A percentile compares a stretch with the other conserved stretches of the same genome.
Conservation (phyloP, 345 rosid genomes). For the Sonneratia alba region DNA sequence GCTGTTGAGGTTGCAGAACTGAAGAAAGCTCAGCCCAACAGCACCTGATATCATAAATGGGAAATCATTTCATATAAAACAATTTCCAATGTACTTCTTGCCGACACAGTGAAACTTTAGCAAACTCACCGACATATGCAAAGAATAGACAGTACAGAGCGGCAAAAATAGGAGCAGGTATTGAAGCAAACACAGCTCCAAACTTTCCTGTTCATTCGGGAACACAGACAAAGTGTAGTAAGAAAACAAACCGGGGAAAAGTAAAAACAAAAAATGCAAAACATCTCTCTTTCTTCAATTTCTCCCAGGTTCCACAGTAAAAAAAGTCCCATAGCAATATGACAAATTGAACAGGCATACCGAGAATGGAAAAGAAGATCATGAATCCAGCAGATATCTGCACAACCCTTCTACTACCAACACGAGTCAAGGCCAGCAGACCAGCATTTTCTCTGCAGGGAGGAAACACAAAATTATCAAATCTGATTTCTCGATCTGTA, state of each 20-base stretch:
- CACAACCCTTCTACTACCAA: slow-evolving; percentile 94
- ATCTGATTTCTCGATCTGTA: background rate
- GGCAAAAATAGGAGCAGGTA: slow-evolving; percentile 76
- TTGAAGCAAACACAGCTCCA: slow-evolving; percentile 92
- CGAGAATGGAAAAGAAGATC: slow-evolving; percentile 94
- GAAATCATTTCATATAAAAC: background rate
- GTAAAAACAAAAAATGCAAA: background rate
- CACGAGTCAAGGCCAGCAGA: slow-evolving; percentile 76
- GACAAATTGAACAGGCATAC: slow-evolving; percentile 18
- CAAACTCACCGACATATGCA: slow-evolving; percentile 78
- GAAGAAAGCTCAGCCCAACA: slow-evolving; percentile 89
- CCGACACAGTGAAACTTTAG: background rate
- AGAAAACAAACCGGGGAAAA: background rate
- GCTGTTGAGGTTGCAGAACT: slow-evolving; percentile 91
- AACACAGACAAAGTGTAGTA: background rate
- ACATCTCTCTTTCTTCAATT: too few relatives aligned
- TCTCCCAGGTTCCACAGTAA: too few relatives aligned
- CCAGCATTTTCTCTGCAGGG: slow-evolving; percentile 84
- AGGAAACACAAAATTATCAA: background rate
- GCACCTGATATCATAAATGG: slow-evolving; percentile 35
- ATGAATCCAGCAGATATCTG: slow-evolving; percentile 98
- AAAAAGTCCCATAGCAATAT: background rate
- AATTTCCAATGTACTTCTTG: background rate
- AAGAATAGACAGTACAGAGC: slow-evolving; percentile 90
- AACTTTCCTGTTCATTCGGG: slow-evolving; percentile 60